These are phyloP conservation scores for Mycena sp. DNA, from an alignment of 1,284 basidiomycete species.

Conservation along the genomic window DNA sequence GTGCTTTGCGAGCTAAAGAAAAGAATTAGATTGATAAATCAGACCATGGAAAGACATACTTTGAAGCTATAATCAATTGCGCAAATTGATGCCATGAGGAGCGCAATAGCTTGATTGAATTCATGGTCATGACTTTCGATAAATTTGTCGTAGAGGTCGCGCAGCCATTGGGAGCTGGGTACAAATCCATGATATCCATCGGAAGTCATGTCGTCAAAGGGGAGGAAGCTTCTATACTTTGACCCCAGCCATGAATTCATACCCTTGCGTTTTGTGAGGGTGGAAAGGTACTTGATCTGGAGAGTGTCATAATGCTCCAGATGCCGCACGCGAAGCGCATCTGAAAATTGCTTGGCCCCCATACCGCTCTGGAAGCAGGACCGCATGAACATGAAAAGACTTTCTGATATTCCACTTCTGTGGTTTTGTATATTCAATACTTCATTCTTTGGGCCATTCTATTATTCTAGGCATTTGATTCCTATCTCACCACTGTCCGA, in stretches of 20 bases:
- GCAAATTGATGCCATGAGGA: constrained; percentile 34
- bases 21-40: constrained; percentile 12
- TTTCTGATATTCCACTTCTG: constrained; percentile 29
- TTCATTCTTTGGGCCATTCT: no score
- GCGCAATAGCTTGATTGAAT: constrained; percentile 38
- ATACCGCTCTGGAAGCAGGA: constrained; percentile 38
- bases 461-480: no score
- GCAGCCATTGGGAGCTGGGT: constrained; percentile 34
- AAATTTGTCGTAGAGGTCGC: constrained; percentile 37
- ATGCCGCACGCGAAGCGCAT: constrained; percentile 33
- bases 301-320: constrained; percentile 33
- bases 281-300: constrained; percentile 33
- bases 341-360: constrained; percentile 37
- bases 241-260: background rate
- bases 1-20: constrained; percentile 39
- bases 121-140: constrained; percentile 34
- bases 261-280: constrained; percentile 1
- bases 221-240: constrained; percentile 31
- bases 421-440: no score
- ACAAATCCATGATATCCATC: constrained; percentile 33
- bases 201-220: constrained; percentile 28
- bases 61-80: constrained; percentile 42
- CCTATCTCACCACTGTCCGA: no score
- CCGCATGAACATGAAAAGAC: constrained; percentile 31
- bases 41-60: constrained; percentile 24